Evolutionary conservation across 2,329 filamentous ascomycete genomes (phyloP), one percentile per base, ranked within the genome.

Genomic region (Byssothecium circinans): DNA sequence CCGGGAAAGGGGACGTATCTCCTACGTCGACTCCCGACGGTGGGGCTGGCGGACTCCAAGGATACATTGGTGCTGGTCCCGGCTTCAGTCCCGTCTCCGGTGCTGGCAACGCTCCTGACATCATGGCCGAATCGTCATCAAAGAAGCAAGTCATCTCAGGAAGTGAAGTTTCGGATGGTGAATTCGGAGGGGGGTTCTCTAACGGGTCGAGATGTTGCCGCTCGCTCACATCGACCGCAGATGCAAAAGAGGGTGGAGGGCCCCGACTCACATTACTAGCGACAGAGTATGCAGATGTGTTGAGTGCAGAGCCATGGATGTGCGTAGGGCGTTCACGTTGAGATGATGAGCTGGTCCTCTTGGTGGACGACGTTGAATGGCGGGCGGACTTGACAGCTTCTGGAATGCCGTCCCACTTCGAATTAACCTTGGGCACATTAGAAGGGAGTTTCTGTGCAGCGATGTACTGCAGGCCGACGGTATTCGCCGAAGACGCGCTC

Each of bases 401-500:
- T 11, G 78, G 78, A 7, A 80, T 58, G 8, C 78, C 78, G 53
- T 81, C 74, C 78, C 78, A 81, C 61, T 77, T 80, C 22, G 75
- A 75, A 50, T 80, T 81, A 29, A 80, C 78, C 52, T 75, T 79
- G 17, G 78, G 78, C 1, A 80, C 76, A 44, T 65, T 67, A 3
- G 70, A 54, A 5, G 78, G 78, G 30, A 81, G 68, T 53, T 75
- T 78, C 49, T 75, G 70, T 5, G 68, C 57, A 5, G 75, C 73
- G 1, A 75, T 63, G 34, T 70, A 65, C 14, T 43, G 36, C 1
- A 55, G 50, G 29, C 69, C 67, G 11, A 62, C 61, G 23, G 71
- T 59, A 19, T 41, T 67, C 17, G 56, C 37, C 29, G 40, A n/a
- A n/a, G n/a, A 53, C 41, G 49, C 53, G 23, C 59, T 60, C 45